Evolutionary conservation across 208 protist genomes (phyloP).

Genomic region (Zelonia costaricensis): DNA sequence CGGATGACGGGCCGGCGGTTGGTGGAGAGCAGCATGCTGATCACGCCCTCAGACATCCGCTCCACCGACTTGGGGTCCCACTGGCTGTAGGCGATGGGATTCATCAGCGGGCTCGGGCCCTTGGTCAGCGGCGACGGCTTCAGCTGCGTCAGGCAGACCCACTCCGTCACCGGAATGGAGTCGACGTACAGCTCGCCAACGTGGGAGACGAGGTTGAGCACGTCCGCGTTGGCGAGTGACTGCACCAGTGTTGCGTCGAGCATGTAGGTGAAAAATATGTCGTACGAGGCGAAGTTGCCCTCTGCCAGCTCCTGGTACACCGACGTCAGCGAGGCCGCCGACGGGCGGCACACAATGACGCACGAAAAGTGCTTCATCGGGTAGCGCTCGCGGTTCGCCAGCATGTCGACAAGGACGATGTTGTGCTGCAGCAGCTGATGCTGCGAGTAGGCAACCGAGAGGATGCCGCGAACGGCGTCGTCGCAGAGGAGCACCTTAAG

Average conservation of each 20-base stretch:
- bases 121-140: slow-evolving; percentile 47
- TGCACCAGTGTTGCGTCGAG: slow-evolving; percentile 78
- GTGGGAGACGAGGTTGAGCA: slow-evolving; percentile 91
- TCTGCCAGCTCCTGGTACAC: slow-evolving; percentile 93
- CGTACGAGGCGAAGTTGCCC: slow-evolving; percentile 87
- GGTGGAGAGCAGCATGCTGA: slow-evolving; percentile 86
- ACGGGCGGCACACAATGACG: slow-evolving; percentile 92
- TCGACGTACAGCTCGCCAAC: slow-evolving; percentile 96
- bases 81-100: slow-evolving; percentile 79
- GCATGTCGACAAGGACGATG: slow-evolving; percentile 96
- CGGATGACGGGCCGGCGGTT: slow-evolving; percentile 86
- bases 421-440: slow-evolving; percentile 97
- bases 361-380: slow-evolving; percentile 95
- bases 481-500: slow-evolving; percentile 97
- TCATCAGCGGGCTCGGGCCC: slow-evolving; percentile 38
- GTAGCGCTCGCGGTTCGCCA: slow-evolving; percentile 88
- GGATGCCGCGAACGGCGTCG: slow-evolving; percentile 92
- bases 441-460: slow-evolving; percentile 95
- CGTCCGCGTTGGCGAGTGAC: slow-evolving; percentile 95
- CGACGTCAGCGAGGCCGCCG: slow-evolving; percentile 74
- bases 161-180: slow-evolving; percentile 91
- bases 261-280: slow-evolving; percentile 94
- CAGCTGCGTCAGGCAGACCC: slow-evolving; percentile 71
- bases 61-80: slow-evolving; percentile 67
- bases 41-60: slow-evolving; percentile 76